Percentiles rank a stretch among this genome's conserved stretches.
Conservation (phyloP, 2,329 filamentous ascomycete species). For the Alternaria angustiovoidea region DNA sequence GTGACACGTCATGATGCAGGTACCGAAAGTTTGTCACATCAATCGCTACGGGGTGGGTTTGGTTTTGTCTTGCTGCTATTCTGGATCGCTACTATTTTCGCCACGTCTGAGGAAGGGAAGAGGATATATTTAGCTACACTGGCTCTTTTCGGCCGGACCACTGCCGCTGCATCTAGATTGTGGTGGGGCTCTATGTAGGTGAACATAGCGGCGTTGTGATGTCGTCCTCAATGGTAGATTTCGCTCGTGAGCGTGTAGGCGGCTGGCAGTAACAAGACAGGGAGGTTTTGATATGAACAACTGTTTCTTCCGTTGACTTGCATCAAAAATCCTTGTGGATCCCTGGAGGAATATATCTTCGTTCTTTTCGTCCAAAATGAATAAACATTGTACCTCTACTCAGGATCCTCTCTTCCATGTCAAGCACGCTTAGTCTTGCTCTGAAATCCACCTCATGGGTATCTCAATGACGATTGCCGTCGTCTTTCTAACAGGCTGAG, state of each 20-base stretch:
- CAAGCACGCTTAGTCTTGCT: not conserved
- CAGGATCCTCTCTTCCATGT: not conserved
- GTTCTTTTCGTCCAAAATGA: not conserved
- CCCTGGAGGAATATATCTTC: not conserved
- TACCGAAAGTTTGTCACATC: constrained; percentile 1
- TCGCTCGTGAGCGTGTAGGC: not conserved
- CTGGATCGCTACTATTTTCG: not conserved
- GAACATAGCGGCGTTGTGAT: not conserved
- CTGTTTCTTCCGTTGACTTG: not conserved
- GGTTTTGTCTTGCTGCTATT: not conserved
- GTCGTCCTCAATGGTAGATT: not conserved
- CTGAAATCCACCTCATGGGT: not conserved
- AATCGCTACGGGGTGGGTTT: not conserved
- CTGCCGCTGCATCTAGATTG: not conserved
- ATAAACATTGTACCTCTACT: not conserved
- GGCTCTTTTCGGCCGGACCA: not conserved
- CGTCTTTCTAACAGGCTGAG: not conserved
- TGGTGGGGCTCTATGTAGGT: not conserved
- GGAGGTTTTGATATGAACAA: not conserved
- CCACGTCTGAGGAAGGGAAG: not conserved
- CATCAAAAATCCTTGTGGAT: too few species aligned
- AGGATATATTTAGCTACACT: not conserved
- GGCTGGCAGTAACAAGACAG: not conserved
- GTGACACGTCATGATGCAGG: constrained; percentile 2
- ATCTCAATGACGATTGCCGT: not conserved